Conservation (phyloP, 2,329 filamentous ascomycete species). For the Fusarium mangiferae region DNA sequence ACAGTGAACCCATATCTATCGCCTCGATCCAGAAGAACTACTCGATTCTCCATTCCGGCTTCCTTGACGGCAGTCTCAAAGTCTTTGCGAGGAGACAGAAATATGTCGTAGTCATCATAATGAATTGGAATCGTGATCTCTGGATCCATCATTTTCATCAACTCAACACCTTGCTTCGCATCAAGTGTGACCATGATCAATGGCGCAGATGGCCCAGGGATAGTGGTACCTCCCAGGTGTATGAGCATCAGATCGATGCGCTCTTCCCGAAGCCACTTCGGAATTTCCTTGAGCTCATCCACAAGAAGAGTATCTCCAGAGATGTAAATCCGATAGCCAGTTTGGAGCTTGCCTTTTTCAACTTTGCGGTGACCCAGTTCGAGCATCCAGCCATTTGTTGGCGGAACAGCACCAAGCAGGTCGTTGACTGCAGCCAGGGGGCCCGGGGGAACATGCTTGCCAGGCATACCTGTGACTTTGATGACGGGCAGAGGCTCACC, state of each 20-base stretch:
- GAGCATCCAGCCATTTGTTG: constrained; percentile 74
- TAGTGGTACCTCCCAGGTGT: constrained; percentile 73
- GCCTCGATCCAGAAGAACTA: constrained; percentile 66
- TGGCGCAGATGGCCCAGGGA: constrained; percentile 67
- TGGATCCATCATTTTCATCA: constrained; percentile 68
- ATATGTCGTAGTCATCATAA: constrained; percentile 72
- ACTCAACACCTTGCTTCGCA: constrained; percentile 67
- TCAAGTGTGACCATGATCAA: constrained; percentile 77
- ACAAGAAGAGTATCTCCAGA: constrained; percentile 71
- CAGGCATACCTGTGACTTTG: constrained; percentile 71
- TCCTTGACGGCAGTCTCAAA: constrained; percentile 67
- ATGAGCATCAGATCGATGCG: constrained; percentile 74
- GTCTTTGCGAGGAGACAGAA: constrained; percentile 67
- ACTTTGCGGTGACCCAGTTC: constrained; percentile 63
- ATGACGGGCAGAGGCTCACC: constrained; percentile 49
- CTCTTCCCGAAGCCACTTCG: constrained; percentile 61
- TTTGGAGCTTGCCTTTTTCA: constrained; percentile 49
- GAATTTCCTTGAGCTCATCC: constrained; percentile 68
- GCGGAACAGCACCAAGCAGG: constrained; percentile 61
- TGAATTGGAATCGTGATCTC: constrained; percentile 72
- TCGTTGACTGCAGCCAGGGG: constrained; percentile 52
- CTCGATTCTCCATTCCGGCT: constrained; percentile 61
- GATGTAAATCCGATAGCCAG: constrained; percentile 71
- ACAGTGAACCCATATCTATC: constrained; percentile 29
- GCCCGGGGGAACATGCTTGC: constrained; percentile 66